phyloP scores from a whole-genome alignment of 305 asterid species.

The Euphrasia arctica region DNA sequence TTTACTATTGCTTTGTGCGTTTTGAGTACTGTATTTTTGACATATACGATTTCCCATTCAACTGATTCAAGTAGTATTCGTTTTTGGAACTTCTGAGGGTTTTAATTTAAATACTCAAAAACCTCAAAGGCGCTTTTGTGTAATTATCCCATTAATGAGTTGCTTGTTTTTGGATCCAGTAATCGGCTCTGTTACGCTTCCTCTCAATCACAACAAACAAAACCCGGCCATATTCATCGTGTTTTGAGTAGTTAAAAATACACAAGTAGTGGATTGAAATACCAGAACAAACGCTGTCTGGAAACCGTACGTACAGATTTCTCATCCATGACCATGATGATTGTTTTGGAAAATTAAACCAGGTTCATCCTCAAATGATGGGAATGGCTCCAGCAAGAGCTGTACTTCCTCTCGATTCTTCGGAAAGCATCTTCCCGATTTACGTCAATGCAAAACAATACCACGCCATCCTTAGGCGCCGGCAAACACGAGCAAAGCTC shows the following conservation, averaged over 20 bases:
- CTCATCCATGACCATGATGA: neutral
- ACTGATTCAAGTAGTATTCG: too few relatives aligned
- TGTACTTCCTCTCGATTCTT: conserved; percentile 53
- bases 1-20: neutral
- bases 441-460: conserved; percentile 71
- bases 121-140: too few relatives aligned
- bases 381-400: conserved; percentile 46
- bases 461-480: conserved; percentile 67
- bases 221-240: too few relatives aligned
- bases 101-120: too few relatives aligned
- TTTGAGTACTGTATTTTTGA: neutral
- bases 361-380: conserved; percentile 58
- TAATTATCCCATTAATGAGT: too few relatives aligned
- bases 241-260: neutral
- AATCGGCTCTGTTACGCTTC: too few relatives aligned
- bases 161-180: too few relatives aligned
- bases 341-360: conserved; percentile 19
- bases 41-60: too few relatives aligned
- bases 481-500: conserved; percentile 60
- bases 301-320: too few relatives aligned
- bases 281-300: neutral
- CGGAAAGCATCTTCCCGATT: conserved; percentile 50
- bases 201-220: too few relatives aligned
- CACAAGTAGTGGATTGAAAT: neutral
- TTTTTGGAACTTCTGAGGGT: too few relatives aligned